Evolutionary conservation across 2,329 filamentous ascomycete species (phyloP), one percentile per base, ranked within the genome.

Genomic region (Ophiostoma sp.): DNA sequence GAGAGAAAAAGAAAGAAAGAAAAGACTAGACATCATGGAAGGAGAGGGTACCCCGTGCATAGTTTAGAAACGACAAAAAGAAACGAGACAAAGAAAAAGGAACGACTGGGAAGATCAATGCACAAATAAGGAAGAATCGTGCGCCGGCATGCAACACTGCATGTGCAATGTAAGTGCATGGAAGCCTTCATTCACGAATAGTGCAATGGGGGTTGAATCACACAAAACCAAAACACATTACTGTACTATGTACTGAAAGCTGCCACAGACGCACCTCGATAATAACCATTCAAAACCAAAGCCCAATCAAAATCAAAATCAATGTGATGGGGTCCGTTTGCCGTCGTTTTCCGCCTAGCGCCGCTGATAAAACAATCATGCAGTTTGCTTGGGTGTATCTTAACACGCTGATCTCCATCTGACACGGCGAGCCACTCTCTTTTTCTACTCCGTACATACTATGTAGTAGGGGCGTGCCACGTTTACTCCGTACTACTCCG

Each of bases 291-390:
- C n/a, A n/a, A n/a, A n/a, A 31, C 27, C 27, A 31, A 31, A 31
- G 27, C 27, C 27, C 27, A 31, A 3, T 31, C 15, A 41, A 11
- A 41, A 41, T 13, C 60, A 64, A 15, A 33, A 13, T 64, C 10
- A 64, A 64, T 64, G 31, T 64, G 60, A 35, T 36, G 60, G 60
- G 20, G 36, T 4, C 11, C 60, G 33, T n/a, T 64, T 33, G 60
- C 60, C 33, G 33, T 64, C 27, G 33, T 17, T 64, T 64, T 64
- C 60, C 33, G 33, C 60, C 60, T 64, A 64, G 60, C 60, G 60
- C 15, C 27, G 27, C 27, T 36, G 2, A 10, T 23, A 23, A 31
- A 13, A n/a, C 17, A 57, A 23, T 57, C 52, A 27, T 57, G 52
- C 11, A 57, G n/a, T 57, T 57, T 27, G n/a, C n/a, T 54, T 54